A percentile compares a stretch with the other conserved stretches of the same genome.
phyloP scores from a whole-genome alignment of 306 rosid genomes.

The Heteromeles arbutifolia region DNA sequence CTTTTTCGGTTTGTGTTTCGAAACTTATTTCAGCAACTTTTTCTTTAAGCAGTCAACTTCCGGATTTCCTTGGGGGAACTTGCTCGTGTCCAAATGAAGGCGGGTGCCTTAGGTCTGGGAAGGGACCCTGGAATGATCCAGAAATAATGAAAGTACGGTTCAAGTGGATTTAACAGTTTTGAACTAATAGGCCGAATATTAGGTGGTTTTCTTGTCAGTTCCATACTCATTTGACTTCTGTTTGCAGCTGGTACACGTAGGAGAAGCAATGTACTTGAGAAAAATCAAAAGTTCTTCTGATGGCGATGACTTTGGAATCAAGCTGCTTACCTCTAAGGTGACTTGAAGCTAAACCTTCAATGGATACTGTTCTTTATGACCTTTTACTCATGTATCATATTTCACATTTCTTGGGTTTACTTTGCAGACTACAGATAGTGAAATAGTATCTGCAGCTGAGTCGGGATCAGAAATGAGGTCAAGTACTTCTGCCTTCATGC shows the following conservation, averaged over 20 bases:
- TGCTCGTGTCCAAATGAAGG: conserved; percentile 86
- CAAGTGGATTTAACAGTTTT: conserved; percentile 17
- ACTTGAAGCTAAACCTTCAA: conserved; percentile 21
- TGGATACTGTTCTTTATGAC: conserved; percentile 9
- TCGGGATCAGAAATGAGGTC: conserved; percentile 36
- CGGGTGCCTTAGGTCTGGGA: conserved; percentile 81
- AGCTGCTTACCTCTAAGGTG: conserved; percentile 49
- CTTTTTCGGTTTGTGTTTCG: not conserved
- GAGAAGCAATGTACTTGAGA: conserved; percentile 46
- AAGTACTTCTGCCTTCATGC: conserved; percentile 39
- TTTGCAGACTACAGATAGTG: conserved; percentile 45
- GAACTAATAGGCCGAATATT: conserved; percentile 15
- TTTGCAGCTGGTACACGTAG: conserved; percentile 59
- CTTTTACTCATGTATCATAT: conserved; percentile 12
- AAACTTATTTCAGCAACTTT: conserved; percentile 13
- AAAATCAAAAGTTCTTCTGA: conserved; percentile 33
- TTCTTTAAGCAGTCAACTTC: conserved; percentile 70
- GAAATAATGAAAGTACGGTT: conserved; percentile 69
- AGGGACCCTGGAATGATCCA: conserved; percentile 95
- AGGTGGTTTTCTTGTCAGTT: conserved; percentile 4
- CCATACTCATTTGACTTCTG: conserved; percentile 17
- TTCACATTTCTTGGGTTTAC: conserved; percentile 7
- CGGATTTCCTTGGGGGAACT: conserved; percentile 85
- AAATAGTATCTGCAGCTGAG: conserved; percentile 40
- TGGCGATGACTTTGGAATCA: conserved; percentile 32